A percentile compares a stretch with the other conserved stretches of the same genome.
Evolutionary conservation across 2,329 filamentous ascomycete genomes (phyloP).

Genomic region (Zasmidium angulare): DNA sequence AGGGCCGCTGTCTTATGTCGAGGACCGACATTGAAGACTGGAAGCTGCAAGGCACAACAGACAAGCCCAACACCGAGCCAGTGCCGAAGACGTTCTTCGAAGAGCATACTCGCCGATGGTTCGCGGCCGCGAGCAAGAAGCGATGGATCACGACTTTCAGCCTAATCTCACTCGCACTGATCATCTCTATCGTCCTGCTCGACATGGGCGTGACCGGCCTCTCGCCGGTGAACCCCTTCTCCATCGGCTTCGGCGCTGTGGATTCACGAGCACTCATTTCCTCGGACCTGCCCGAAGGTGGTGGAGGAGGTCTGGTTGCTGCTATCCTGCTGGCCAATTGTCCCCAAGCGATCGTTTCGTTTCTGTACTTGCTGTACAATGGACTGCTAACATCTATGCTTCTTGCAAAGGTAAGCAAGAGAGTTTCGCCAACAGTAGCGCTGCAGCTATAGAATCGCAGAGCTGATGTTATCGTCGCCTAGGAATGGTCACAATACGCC

Average conservation of each 20-base stretch:
- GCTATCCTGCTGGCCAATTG: constrained; percentile 9
- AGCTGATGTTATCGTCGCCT: constrained; percentile 28
- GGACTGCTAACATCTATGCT: constrained; percentile 12
- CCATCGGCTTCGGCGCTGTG: constrained; percentile 11
- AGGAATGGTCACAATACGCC: constrained; percentile 49
- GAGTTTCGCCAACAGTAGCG: not conserved
- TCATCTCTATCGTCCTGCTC: constrained; percentile 2
- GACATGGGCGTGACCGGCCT: not conserved
- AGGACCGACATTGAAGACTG: constrained; percentile 13
- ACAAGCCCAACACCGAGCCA: constrained; percentile 7
- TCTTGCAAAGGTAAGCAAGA: constrained; percentile 7
- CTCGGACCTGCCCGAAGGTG: not conserved
- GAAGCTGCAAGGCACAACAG: constrained; percentile 1
- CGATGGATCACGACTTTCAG: constrained; percentile 11
- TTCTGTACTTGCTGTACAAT: constrained; percentile 18
- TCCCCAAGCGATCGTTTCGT: constrained; percentile 15
- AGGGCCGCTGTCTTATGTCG: constrained; percentile 18
- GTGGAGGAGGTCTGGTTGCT: not conserved
- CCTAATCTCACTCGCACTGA: constrained; percentile 7
- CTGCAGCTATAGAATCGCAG: not conserved
- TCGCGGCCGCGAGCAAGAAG: constrained; percentile 6
- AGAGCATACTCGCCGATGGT: not conserved
- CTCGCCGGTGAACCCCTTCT: not conserved
- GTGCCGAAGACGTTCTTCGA: constrained; percentile 7
- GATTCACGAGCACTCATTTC: constrained; percentile 8